Evolutionary conservation across 257 asterid species (phyloP), one percentile per base, ranked within the genome.

Genomic region (Solanum ossicruentum): DNA sequence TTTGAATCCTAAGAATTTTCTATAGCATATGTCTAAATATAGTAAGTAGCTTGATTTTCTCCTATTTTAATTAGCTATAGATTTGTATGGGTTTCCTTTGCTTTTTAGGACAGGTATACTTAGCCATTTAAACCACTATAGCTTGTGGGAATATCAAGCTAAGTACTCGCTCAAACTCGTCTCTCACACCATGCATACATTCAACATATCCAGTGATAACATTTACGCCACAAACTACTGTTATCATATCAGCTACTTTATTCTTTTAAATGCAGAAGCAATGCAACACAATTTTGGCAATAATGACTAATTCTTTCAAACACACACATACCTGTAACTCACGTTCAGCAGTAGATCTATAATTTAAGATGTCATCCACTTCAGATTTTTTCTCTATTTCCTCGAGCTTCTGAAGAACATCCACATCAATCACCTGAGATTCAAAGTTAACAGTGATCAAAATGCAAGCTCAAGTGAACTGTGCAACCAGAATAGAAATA

Each of bases 321-420:
- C 21, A 9, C 9, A 51, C 15, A 51, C 61, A 49, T 83, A 96
- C 99, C 98, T 94, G 92, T 81, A 93, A 86, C 89, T 95, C 97
- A 87, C 88, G 91, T 85, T 96, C 99, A 7, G 99, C 98, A 84
- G 91, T 87, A 89, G 97, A 93, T 87, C 99, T 93, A 90, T 91
- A 95, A 89, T 86, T 85, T 87, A 96, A 89, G 88, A 96, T 96
- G 90, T 93, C 98, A 88, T 93, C 94, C 81, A 96, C 87, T 66
- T 96, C 98, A 86, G 92, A 91, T 86, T 92, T 92, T 90, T 93
- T 95, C 92, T 96, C 99, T 91, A 95, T 90, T 90, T 92, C 92
- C 93, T 95, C 98, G 90, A 96, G 89, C 88, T 90, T 92, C 79
- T 71, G 92, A 89, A 89, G 89, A 70, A 93, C 93, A 89, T 90